phyloP scores from a whole-genome alignment of 331 rosid genomes.

The Pyracantha coccinea region DNA sequence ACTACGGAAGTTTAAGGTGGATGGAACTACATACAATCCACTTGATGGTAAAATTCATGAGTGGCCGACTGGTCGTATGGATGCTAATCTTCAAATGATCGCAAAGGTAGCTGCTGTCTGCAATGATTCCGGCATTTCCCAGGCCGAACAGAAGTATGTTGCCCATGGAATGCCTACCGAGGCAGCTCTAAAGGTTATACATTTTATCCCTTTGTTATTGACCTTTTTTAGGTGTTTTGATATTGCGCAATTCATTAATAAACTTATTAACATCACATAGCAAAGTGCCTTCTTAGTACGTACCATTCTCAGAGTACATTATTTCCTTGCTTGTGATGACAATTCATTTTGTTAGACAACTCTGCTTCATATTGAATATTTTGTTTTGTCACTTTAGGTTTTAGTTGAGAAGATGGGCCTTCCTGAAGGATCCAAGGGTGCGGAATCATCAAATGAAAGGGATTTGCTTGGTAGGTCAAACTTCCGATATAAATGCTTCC shows the following conservation, averaged over 20 bases:
- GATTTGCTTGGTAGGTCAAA: slow-evolving; percentile 17
- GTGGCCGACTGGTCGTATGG: slow-evolving; percentile 56
- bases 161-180: slow-evolving; percentile 84
- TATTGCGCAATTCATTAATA: background rate
- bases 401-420: slow-evolving; percentile 80
- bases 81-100: slow-evolving; percentile 64
- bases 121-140: slow-evolving; percentile 63
- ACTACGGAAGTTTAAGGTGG: slow-evolving; percentile 59
- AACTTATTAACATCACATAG: background rate
- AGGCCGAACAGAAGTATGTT: slow-evolving; percentile 47
- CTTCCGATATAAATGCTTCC: background rate
- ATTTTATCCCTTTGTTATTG: background rate
- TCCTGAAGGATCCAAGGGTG: slow-evolving; percentile 32
- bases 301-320: background rate
- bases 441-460: background rate
- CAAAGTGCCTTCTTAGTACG: background rate
- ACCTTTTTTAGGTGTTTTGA: background rate
- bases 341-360: background rate
- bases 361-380: background rate
- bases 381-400: slow-evolving; percentile 37
- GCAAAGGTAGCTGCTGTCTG: slow-evolving; percentile 72
- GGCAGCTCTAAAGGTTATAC: slow-evolving; percentile 62
- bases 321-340: background rate
- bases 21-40: slow-evolving; percentile 74
- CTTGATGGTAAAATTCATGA: slow-evolving; percentile 55